Base-by-base conservation (phyloP, 805 yeast species). In the Ogataea chonburiensis region DNA sequence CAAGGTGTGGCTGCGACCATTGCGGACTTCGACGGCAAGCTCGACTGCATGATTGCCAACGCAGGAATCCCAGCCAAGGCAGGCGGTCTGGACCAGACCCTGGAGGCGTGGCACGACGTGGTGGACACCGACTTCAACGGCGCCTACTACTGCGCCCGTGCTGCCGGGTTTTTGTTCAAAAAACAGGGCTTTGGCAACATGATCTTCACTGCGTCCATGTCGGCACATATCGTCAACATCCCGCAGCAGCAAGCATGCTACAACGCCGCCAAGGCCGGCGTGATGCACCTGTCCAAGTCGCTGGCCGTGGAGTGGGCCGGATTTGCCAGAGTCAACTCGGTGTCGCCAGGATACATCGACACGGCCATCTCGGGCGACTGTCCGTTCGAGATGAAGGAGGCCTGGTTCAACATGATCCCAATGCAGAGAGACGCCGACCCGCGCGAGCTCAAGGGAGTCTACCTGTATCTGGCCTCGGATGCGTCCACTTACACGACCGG, bases 161-260 rank as follows among this genome's bases (percentile, higher is more conserved):
- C 65, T 34, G 66, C 68, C 19, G 77, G 75, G 21, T 56, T 54
- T 37, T 56, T 68, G 23, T 70, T 71, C 60, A 61, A 61, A 43
- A 52, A 58, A 38, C 71, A 70, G 45, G 73, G 72, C 23, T 31
- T 34, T 19, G 77, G 77, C 19, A 66, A 70, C 12, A 51, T 71
- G 47, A 63, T 71, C 39, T 66, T 69, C 60, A 71, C 77, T 15
- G 75, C 75, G 3, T 69, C 74, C 17, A 69, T 71, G 73, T 67
- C 73, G 12, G 74, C 67, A 7, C 73, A 66, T 56, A 70, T 70
- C 46, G 73, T 66, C 44, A 71, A 71, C 44, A 70, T 66, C 30
- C 75, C 77, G 24, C 66, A 68, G 44, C 63, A 63, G 43, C 75
- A 70, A 49, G 70, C 73, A 24, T 63, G 62, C 23, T 68, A 68